Evolutionary conservation across 257 asterid genomes (phyloP).

Genomic region (Jaltomata sinuosa): DNA sequence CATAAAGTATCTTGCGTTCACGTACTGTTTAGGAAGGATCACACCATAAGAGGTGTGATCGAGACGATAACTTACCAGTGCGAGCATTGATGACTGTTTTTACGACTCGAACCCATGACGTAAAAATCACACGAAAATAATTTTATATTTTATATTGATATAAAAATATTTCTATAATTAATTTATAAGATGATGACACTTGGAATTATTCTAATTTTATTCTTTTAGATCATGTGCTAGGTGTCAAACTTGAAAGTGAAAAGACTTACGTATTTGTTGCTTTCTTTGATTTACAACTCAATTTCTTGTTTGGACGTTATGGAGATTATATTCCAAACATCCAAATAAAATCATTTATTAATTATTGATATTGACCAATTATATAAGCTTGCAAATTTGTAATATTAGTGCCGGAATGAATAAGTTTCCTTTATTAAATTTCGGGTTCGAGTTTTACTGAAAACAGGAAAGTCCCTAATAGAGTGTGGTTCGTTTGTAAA

Average conservation of each 20-base stretch:
- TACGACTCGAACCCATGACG: rapidly evolving
- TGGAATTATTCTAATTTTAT: neutral
- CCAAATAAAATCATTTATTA: neutral
- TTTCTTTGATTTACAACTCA: neutral
- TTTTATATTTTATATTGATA: neutral
- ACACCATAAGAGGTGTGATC: neutral
- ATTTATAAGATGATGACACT: neutral
- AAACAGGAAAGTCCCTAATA: too few species aligned
- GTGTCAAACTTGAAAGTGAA: neutral
- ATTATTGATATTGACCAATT: neutral
- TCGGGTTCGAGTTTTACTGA: neutral
- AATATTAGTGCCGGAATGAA: neutral
- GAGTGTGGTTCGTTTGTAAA: too few species aligned
- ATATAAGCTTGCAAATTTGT: too few species aligned
- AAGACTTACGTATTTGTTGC: neutral
- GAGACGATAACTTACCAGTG: too few species aligned
- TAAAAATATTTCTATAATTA: neutral
- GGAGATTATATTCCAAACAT: neutral
- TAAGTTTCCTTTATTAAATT: neutral
- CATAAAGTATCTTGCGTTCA: neutral
- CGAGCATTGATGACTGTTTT: neutral
- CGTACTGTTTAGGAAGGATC: neutral
- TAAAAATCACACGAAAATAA: rapidly evolving
- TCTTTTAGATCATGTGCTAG: neutral
- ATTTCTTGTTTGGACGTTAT: neutral